Conservation (phyloP, 352 stramenopile genomes). For the Globisporangium rhizosaccharum region DNA sequence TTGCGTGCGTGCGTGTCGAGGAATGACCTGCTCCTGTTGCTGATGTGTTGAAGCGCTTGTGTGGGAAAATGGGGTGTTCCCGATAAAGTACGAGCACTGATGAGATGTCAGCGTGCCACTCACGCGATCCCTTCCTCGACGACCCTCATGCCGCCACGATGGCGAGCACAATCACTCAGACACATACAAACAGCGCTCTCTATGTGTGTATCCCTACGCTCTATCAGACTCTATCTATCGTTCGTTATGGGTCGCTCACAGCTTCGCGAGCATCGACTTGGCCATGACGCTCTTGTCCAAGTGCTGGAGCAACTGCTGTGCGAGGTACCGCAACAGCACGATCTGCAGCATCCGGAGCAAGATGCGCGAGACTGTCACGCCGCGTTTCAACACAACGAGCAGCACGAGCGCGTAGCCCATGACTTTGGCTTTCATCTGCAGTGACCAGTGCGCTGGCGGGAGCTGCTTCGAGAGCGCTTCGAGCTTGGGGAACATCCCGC, state of each 20-base stretch:
- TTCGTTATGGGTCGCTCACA: neutral
- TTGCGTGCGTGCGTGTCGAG: slow-evolving; percentile 2
- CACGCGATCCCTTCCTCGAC: too few species aligned
- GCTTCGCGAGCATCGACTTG: slow-evolving; percentile 13
- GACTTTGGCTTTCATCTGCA: slow-evolving; percentile 39
- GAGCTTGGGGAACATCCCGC: slow-evolving; percentile 42
- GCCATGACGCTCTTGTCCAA: slow-evolving; percentile 23
- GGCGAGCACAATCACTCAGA: neutral
- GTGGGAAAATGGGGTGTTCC: neutral
- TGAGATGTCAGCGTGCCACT: too few species aligned
- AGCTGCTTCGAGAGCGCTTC: slow-evolving; percentile 30
- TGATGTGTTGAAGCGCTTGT: neutral
- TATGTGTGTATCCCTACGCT: neutral
- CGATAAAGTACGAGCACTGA: neutral
- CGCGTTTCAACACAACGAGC: slow-evolving; percentile 47
- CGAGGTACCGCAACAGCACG: slow-evolving; percentile 48
- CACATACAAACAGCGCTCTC: neutral
- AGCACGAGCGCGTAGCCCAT: slow-evolving; percentile 50
- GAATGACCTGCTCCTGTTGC: neutral
- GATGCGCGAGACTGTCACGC: slow-evolving; percentile 36
- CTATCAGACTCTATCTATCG: neutral
- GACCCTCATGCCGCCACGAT: neutral
- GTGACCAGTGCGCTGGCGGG: slow-evolving; percentile 26
- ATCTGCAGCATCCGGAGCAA: slow-evolving; percentile 51
- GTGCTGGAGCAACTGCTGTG: slow-evolving; percentile 43